These are phyloP conservation scores for Cyclanthera cordifolia DNA, from an alignment of 306 rosid species.

Conservation along the genomic window DNA sequence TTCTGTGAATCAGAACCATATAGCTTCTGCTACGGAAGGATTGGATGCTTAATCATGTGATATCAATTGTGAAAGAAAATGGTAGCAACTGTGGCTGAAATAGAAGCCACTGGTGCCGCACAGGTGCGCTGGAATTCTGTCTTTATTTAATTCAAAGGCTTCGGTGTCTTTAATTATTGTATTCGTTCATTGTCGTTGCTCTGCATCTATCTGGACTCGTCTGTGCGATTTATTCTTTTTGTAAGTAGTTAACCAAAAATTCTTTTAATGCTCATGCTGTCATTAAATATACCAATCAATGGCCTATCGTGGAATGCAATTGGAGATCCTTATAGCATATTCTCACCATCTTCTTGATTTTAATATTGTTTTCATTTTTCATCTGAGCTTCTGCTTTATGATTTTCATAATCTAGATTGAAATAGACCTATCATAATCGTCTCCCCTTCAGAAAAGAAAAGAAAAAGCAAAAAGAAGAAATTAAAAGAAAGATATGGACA, in stretches of 20 bases:
- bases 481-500: neutral
- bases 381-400: neutral
- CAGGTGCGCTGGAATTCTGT: neutral
- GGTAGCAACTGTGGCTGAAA: neutral
- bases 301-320: conserved; percentile 6
- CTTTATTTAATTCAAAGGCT: neutral
- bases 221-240: neutral
- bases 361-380: no score
- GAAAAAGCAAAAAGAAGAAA: neutral
- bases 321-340: conserved; percentile 2
- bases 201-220: conserved; percentile 12
- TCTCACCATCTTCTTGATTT: neutral
- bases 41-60: neutral
- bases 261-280: neutral
- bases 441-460: neutral
- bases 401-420: neutral
- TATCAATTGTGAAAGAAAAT: neutral
- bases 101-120: neutral
- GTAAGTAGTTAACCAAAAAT: neutral
- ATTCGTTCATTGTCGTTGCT: conserved; percentile 1
- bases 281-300: neutral
- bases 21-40: neutral
- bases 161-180: neutral
- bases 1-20: neutral
- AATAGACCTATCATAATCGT: neutral